Base-by-base conservation (phyloP, 2,329 filamentous ascomycete genomes). In the Diaporthe citrichinensis region DNA sequence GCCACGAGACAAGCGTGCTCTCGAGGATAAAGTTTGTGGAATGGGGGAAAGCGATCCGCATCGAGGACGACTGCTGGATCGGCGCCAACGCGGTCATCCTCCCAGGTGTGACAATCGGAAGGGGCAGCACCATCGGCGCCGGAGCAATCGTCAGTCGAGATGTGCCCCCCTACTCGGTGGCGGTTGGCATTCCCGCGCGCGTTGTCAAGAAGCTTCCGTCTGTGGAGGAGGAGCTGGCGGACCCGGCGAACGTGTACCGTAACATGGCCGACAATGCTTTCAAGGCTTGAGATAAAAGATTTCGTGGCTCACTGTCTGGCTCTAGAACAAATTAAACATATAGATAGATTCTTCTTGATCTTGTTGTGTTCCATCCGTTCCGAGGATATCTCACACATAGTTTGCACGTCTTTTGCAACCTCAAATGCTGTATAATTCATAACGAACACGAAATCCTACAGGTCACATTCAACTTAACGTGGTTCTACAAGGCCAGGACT, bases 41-140 rank as follows among this genome's bases (percentile, higher is more conserved):
- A 83, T 80, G 86, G 17, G 95, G 94, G 0, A 91, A 90, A 78
- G 90, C 93, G 9, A 94, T 98, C 76, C 88, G 87, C 44, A 91
- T 97, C 72, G 94, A 93, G 0, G 92, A 95, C 77, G 95, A 98
- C 85, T 94, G 94, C 84, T 95, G 94, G 94, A 84, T 96, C 46
- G 94, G 92, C 1, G 94, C 94, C 0, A 93, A 92, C 80, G 92
- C 91, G 4, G 90, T 88, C 25, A 90, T 98, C 31, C 85, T 95
- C 59, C 92, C 94, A 0, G 95, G 95, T 0, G 92, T 98, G 31
- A 95, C 89, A 1, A 93, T 98, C 78, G 95, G 95, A 0, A 87
- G 89, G 72, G 95, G 95, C 0, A 88, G 87, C 6, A 94, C 92
- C 0, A 88, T 97, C 76, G 95, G 94, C 0, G 95, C 95, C 2